Evolutionary conservation across 1,284 basidiomycete genomes (phyloP).

Genomic region (Macrocybe sp.): DNA sequence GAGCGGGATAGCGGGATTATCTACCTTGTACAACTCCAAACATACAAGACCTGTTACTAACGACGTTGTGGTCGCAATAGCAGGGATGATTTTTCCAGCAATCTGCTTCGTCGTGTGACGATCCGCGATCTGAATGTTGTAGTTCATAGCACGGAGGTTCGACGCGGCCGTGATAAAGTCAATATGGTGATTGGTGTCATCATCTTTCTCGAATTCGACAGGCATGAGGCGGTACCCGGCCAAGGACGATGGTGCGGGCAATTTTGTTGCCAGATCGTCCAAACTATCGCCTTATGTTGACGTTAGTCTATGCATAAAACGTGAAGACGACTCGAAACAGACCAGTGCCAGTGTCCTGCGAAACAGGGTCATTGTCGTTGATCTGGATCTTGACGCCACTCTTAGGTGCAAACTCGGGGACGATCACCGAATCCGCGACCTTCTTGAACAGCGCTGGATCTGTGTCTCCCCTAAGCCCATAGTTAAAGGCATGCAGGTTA

Average conservation of each 20-base stretch:
- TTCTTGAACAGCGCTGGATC: slow-evolving; percentile 82
- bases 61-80: slow-evolving; percentile 97
- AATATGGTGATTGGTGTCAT: slow-evolving; percentile 97
- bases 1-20: slow-evolving; percentile 13
- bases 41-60: slow-evolving; percentile 95
- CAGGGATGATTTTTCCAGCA: slow-evolving; percentile 99
- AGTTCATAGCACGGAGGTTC: slow-evolving; percentile 96
- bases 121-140: slow-evolving; percentile 86
- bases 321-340: slow-evolving; percentile 2
- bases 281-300: slow-evolving; percentile 46
- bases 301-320: slow-evolving; percentile 9
- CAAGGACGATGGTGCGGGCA: slow-evolving; percentile 87
- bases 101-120: slow-evolving; percentile 97
- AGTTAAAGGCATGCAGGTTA: slow-evolving; percentile 98
- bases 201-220: slow-evolving; percentile 99
- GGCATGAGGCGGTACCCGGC: slow-evolving; percentile 94
- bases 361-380: slow-evolving; percentile 87
- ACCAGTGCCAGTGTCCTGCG: slow-evolving; percentile 37
- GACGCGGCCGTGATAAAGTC: slow-evolving; percentile 99
- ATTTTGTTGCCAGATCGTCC: slow-evolving; percentile 52
- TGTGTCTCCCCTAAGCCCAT: slow-evolving; percentile 89
- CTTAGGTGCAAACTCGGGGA: slow-evolving; percentile 93
- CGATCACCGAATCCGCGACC: slow-evolving; percentile 78
- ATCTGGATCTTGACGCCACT: slow-evolving; percentile 94
- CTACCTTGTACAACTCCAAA: slow-evolving; percentile 93